Evolutionary conservation across 192 early-diverging fungal genomes (phyloP), one percentile per base, ranked within the genome.

Genomic region (Piromyces sp.): DNA sequence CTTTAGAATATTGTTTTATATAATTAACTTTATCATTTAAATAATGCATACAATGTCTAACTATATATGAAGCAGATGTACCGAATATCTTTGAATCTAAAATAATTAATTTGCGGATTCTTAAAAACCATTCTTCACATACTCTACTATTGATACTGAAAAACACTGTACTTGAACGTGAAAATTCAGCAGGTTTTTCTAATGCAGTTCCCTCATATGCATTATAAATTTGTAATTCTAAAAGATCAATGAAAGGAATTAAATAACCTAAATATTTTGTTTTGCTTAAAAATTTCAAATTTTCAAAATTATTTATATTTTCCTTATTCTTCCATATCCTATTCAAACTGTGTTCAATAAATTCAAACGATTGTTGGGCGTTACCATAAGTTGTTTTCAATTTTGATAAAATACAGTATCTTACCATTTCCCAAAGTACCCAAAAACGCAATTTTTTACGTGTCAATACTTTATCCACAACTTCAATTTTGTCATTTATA

Each of bases 71-170:
- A 7, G 30, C 22, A 9, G 51, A 37, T 11, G 81, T 26, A 30
- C 88, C 86, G 19, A 88, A 78, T n/a, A 87, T 79, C 78, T 83
- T 89, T 11, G 87, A 87, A 40, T 87, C 91, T 30, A 83, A 82
- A 30, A 95, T 83, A 29, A 94, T 79, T 29, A 83, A 82, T 28
- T 85, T 82, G 78, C 94, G 84, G 13, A 94, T 87, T 7, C 93
- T 85, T 5, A 84, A 42, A 51, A 95, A 95, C 91, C 94, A 96
- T 36, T 96, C 95, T 30, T 94, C 89, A 82, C 93, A 94, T 17
- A 92, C 88, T 42, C 88, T 88, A 17, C 88, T 87, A 84, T 96
- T 96, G 13, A 92, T 87, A 80, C 88, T 81, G 51, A 95, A 95
- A 83, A 96, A 96, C 0, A 89, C 30, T 33, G 92, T 88, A 31